Evolutionary conservation across 768 basidiomycete genomes (phyloP), one percentile per base, ranked within the genome.

Genomic region (Pisolithus albus): DNA sequence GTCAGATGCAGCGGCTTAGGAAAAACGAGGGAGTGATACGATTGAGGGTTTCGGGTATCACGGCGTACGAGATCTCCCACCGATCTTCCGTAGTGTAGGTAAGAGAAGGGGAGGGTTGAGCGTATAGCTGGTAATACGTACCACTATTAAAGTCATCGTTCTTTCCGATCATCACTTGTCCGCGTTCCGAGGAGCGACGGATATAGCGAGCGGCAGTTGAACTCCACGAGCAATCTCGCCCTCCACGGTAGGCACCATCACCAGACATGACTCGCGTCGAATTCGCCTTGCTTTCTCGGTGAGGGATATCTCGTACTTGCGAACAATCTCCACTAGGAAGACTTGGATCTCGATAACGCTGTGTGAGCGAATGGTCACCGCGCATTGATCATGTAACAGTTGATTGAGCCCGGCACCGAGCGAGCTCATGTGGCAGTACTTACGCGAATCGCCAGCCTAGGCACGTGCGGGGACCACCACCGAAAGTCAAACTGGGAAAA

Each of bases 261-360:
- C 54, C 5, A 58, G 9, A 23, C 64, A 62, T 18, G 62, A 54
- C 36, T 65, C 65, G 19, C 69, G 60, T 13, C 61, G 47, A 34
- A 75, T 51, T 34, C 50, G 60, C 39, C 63, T 56, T 19, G 59
- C 52, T 19, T 58, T 61, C 4, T 67, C 26, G 6, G 26, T 23
- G 21, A 23, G 21, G 21, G 21, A 23, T 23, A 23, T 23, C 55
- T 82, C 76, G 56, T 84, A 81, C 56, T 76, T 71, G 32, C 71
- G 63, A 38, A 83, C 51, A 19, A 81, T 67, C 58, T 82, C 80
- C 21, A 77, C 72, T n/a, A 83, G 59, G 63, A 85, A 81, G 0
- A 75, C 71, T 55, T 84, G 82, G 15, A 83, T 60, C 60, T 85
- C 81, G 38, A 74, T 59, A 0, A 81, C 58, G 4, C 70, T 72